Evolutionary conservation across 495 filamentous ascomycete species (phyloP).

Genomic region (Filosporella fistucella): DNA sequence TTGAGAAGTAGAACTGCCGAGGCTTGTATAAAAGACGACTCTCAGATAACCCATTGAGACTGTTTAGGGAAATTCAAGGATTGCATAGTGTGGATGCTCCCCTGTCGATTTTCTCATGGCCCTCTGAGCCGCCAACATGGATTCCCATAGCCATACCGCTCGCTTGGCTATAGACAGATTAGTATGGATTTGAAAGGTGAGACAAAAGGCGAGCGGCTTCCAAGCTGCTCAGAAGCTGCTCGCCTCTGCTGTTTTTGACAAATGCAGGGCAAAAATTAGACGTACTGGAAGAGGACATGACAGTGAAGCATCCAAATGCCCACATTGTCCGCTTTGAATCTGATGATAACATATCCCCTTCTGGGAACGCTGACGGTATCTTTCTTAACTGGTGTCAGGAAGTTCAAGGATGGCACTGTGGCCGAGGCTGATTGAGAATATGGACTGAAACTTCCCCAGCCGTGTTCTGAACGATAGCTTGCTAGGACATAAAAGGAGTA

Average conservation of each 20-base stretch:
- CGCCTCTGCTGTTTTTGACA: too few species aligned
- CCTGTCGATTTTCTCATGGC: not conserved
- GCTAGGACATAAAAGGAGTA: conserved; percentile 74
- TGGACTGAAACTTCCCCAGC: conserved; percentile 21
- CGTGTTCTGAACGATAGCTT: conserved; percentile 32
- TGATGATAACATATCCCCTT: conserved; percentile 54
- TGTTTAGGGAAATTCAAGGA: too few species aligned
- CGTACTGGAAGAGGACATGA: conserved; percentile 83
- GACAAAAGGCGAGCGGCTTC: too few species aligned
- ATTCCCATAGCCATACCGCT: conserved; percentile 67
- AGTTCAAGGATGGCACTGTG: conserved; percentile 27
- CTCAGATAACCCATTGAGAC: too few species aligned
- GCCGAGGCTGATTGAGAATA: conserved; percentile 33
- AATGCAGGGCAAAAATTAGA: too few species aligned
- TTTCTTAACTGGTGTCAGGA: conserved; percentile 41
- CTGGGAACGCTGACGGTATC: conserved; percentile 53
- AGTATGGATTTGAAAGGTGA: too few species aligned
- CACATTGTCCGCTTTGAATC: conserved; percentile 62
- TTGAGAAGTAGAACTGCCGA: too few species aligned
- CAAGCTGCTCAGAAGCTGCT: too few species aligned
- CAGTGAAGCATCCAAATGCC: conserved; percentile 82
- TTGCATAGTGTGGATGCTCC: conserved; percentile 7
- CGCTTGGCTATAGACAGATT: too few species aligned
- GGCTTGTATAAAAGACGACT: too few species aligned
- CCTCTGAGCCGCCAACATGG: conserved; percentile 7